Conservation (phyloP, 768 basidiomycete genomes). For the Hygrocybe punicea region DNA sequence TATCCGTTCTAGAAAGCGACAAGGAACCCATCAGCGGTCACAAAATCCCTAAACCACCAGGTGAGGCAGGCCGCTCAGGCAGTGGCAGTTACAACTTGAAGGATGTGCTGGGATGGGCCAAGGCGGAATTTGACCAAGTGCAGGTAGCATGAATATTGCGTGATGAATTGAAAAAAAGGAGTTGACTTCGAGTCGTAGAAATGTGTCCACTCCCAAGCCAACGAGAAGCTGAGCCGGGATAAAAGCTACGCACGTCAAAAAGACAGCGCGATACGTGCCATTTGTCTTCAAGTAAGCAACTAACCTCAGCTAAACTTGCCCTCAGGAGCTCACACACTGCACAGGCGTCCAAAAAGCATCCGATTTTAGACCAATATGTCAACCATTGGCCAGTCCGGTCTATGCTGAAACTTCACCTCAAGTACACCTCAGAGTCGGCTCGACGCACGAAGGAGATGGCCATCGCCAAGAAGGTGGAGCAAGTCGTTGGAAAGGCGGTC, state of each 20-base stretch:
- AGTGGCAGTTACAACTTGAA: slow-evolving; percentile 21
- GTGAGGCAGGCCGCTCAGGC: slow-evolving; percentile 17
- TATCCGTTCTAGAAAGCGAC: background rate
- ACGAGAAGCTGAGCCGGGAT: background rate
- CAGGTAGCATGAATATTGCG: slow-evolving; percentile 13
- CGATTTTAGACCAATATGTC: too few relatives aligned
- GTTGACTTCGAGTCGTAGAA: background rate
- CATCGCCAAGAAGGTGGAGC: too few relatives aligned
- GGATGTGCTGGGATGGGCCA: slow-evolving; percentile 15
- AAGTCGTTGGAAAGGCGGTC: too few relatives aligned
- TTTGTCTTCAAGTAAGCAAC: background rate
- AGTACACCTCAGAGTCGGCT: too few relatives aligned
- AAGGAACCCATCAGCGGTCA: background rate
- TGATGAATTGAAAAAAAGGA: background rate
- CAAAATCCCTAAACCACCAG: slow-evolving; percentile 17
- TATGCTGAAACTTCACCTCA: too few relatives aligned
- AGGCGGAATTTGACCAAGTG: slow-evolving; percentile 4
- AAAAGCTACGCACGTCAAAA: background rate
- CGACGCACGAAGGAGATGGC: too few relatives aligned
- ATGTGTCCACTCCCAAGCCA: background rate
- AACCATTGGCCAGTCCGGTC: too few relatives aligned
- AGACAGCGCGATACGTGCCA: background rate
- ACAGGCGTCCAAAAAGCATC: too few relatives aligned
- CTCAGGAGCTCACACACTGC: too few relatives aligned
- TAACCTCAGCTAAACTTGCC: too few relatives aligned